Evolutionary conservation across 805 yeast genomes (phyloP), one percentile per base, ranked within the genome.

Genomic region (Metschnikowia gelsemii): DNA sequence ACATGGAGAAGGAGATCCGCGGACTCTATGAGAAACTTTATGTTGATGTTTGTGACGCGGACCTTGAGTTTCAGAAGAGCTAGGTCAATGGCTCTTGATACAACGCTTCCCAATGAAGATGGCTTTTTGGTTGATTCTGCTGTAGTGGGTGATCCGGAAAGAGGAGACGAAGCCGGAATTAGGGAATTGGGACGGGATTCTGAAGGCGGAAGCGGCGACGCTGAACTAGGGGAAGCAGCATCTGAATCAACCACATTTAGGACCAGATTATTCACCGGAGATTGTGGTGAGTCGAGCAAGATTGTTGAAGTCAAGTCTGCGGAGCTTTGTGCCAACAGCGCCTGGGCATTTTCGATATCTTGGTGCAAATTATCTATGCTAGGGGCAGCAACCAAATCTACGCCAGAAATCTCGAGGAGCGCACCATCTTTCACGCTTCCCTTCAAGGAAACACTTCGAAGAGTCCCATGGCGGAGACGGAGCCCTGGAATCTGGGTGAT

Each of bases 361-460:
- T 61, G 62, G 26, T 57, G 51, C 14, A 46, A 38, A 14, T 59
- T 46, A 46, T 59, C 64, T 32, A 61, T 43, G 32, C 62, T 63
- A 2, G 73, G 73, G 3, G 70, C 65, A 8, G 68, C 46, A 23
- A 66, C 74, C 19, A 70, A 51, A 8, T 74, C 74, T 3, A 87
- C 63, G 4, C 80, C 83, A 3, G 61, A 59, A 5, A 82, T 82
- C 18, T 73, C 77, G 2, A 87, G 66, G 34, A 69, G 73, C 17
- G 87, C 82, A 4, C 95, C 95, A 17, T 83, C 88, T 40, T 80
- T 75, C 27, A 86, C 78, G 2, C 82, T 79, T 14, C 88, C 75
- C 19, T 71, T 72, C 8, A 88, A 61, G 19, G 75, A 76, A 36
- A 87, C 64, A 23, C 66, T 66, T 8, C 73, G 71, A 2, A 87